Percentiles rank a stretch among this genome's conserved stretches.
Conservation (phyloP, 2,329 filamentous ascomycete species). For the Trichoderma cornu-damae region DNA sequence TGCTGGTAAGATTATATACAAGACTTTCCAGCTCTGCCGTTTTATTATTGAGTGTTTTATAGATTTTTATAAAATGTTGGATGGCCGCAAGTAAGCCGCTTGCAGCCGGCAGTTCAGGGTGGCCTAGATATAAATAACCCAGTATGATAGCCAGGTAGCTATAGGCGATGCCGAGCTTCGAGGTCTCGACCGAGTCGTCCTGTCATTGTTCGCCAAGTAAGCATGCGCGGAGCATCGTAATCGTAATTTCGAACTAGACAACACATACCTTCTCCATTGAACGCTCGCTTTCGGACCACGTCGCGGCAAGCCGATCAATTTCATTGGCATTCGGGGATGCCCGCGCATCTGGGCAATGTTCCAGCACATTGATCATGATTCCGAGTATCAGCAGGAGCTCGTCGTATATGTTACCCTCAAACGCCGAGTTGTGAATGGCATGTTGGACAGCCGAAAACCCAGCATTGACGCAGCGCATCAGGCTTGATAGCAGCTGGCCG, state of each 20-base stretch:
- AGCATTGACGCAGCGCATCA: constrained; percentile 47
- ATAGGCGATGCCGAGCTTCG: constrained; percentile 73
- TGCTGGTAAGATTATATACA: not conserved
- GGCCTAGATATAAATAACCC: constrained; percentile 65
- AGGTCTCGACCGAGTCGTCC: constrained; percentile 68
- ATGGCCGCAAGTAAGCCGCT: constrained; percentile 20
- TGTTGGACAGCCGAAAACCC: constrained; percentile 46
- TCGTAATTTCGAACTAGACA: not conserved
- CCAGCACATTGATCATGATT: constrained; percentile 80
- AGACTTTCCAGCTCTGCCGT: constrained; percentile 7
- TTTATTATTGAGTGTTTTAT: constrained; percentile 1
- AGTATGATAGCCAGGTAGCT: constrained; percentile 83
- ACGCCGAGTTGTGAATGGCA: constrained; percentile 45
- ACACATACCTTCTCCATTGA: constrained; percentile 59
- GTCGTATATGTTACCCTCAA: constrained; percentile 54
- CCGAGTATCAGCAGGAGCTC: constrained; percentile 73
- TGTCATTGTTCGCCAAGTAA: constrained; percentile 29
- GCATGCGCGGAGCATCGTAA: not conserved
- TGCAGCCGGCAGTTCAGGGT: not conserved
- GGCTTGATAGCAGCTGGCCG: constrained; percentile 46
- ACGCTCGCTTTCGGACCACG: constrained; percentile 64
- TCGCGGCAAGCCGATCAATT: constrained; percentile 54
- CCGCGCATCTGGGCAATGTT: constrained; percentile 61
- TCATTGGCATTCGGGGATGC: constrained; percentile 28
- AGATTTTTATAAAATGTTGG: constrained; percentile 9